Base-by-base conservation (phyloP, 352 stramenopile species). In the Phytophthora gonapodyides region DNA sequence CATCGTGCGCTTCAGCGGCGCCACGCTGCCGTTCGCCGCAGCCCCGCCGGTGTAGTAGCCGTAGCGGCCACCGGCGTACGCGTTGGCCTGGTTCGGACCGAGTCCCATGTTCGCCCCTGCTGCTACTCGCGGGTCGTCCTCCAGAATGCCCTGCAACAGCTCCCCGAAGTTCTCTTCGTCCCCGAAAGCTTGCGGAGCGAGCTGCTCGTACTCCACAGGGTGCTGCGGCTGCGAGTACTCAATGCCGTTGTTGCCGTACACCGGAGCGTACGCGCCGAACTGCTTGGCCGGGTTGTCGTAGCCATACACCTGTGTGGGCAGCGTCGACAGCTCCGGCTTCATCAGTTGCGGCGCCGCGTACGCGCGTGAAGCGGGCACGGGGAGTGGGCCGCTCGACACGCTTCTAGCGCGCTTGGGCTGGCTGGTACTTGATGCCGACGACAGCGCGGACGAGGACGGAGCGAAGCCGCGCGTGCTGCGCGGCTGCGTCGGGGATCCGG, bases 111-210 rank as follows among this genome's bases (percentile, higher is more conserved):
- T 48, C 6, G 35, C 30, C 30, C 46, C 40, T 16, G 52, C 24
- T 52, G 43, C 42, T 58, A 76, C 43, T 41, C 69, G 64, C 47
- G 79, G 69, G 21, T 91, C 82, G 49, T 91, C 82, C 45, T 91
- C 82, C 1, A 89, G 66, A 61, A 91, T 89, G 34, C 76, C 80
- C 52, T 91, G 78, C 16, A 91, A 60, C 34, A 91, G 65, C 48
- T 91, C 82, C 24, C 80, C 76, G 54, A 91, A 88, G 7, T 68
- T 61, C 50, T 91, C 82, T 64, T 91, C 82, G 47, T 89, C 82
- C 1, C 69, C 71, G 55, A 86, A 89, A 27, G 78, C 48, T 34
- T 67, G 55, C 5, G 76, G 60, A n/a, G 77, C 67, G 38, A 87
- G 71, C 30, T 91, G 82, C 31, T 91, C 80, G 56, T 91, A 88